Percentiles rank a stretch among this genome's conserved stretches.
Conservation (phyloP, 352 stramenopile genomes). For the Phytophthora rubi region DNA sequence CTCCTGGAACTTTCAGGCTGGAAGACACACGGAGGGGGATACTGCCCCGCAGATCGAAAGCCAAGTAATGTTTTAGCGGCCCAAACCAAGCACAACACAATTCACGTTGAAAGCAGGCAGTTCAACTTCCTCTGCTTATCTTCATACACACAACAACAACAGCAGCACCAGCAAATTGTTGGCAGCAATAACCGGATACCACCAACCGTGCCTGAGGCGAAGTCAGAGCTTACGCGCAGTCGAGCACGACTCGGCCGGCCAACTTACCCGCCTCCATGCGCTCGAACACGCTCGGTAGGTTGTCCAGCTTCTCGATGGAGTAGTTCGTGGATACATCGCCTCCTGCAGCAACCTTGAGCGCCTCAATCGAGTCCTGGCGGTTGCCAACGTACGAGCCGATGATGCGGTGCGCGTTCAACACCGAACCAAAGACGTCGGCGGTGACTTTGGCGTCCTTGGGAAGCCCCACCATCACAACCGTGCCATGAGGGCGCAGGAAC, state of each 20-base stretch:
- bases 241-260: constrained; percentile 51
- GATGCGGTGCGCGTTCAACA: constrained; percentile 54
- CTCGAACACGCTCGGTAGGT: constrained; percentile 49
- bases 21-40: constrained; percentile 14
- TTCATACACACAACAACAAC: background rate
- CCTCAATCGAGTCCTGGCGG: constrained; percentile 61
- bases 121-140: background rate
- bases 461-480: constrained; percentile 62
- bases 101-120: background rate
- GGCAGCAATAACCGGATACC: background rate
- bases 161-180: background rate
- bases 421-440: constrained; percentile 44
- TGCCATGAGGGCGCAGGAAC: constrained; percentile 69
- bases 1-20: constrained; percentile 3
- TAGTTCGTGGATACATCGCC: constrained; percentile 53
- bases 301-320: constrained; percentile 42
- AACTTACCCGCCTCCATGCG: constrained; percentile 52
- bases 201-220: background rate
- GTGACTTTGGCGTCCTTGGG: constrained; percentile 60
- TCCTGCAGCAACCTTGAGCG: constrained; percentile 50
- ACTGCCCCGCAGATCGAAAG: constrained; percentile 10
- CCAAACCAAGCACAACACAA: background rate
- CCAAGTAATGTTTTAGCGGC: constrained; percentile 22
- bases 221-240: constrained; percentile 47
- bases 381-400: constrained; percentile 63